phyloP scores from a whole-genome alignment of 1,284 basidiomycete genomes.

The Malassezia obtusa region DNA sequence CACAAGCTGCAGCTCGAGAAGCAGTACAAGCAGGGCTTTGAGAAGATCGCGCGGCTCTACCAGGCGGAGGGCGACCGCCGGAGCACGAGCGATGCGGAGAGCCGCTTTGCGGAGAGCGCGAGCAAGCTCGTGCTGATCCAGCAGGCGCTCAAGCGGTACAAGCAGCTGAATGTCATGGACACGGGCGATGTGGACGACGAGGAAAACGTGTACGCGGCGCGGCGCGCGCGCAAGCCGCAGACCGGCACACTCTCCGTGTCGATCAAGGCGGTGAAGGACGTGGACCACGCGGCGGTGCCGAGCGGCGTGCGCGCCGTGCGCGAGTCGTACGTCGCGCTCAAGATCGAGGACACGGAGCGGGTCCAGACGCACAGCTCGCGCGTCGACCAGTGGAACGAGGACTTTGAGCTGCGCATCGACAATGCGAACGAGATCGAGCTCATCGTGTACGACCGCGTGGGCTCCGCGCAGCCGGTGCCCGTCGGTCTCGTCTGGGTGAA shows the following conservation, averaged over 20 bases:
- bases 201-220: constrained; percentile 55
- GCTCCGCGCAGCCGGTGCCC: constrained; percentile 67
- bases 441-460: constrained; percentile 83
- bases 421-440: constrained; percentile 98
- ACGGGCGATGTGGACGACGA: constrained; percentile 55
- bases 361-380: constrained; percentile 84
- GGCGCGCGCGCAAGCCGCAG: constrained; percentile 80
- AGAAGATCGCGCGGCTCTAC: constrained; percentile 88
- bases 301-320: constrained; percentile 49
- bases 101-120: constrained; percentile 85
- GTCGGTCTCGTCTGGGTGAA: constrained; percentile 94
- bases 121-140: constrained; percentile 89
- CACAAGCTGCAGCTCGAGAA: constrained; percentile 98
- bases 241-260: constrained; percentile 87
- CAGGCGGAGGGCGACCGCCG: constrained; percentile 86
- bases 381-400: constrained; percentile 93
- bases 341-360: constrained; percentile 88
- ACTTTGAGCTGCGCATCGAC: constrained; percentile 90
- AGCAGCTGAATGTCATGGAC: constrained; percentile 86
- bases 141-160: constrained; percentile 87
- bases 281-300: constrained; percentile 78
- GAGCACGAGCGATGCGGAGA: constrained; percentile 64
- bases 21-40: constrained; percentile 96
- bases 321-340: constrained; percentile 86
- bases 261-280: constrained; percentile 77